These are phyloP conservation scores for Dactylellina haptotyla DNA, from an alignment of 2,329 filamentous ascomycete species.

Conservation along the genomic window DNA sequence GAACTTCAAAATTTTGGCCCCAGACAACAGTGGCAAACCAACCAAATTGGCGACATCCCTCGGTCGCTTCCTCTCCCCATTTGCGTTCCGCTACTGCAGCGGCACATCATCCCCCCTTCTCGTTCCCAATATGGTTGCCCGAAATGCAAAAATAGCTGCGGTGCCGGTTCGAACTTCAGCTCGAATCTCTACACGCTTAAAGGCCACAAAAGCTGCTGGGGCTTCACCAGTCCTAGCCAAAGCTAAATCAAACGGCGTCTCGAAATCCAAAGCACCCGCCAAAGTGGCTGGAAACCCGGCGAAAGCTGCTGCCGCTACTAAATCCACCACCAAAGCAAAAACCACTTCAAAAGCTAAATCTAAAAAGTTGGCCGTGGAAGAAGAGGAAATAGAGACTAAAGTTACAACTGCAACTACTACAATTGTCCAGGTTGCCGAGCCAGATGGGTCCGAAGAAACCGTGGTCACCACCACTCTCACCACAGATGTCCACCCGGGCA, in stretches of 20 bases:
- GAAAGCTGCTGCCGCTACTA: not conserved
- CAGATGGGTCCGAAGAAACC: not conserved
- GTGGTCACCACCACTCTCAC: not conserved
- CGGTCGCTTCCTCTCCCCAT: not conserved
- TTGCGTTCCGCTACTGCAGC: not conserved
- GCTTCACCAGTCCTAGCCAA: not conserved
- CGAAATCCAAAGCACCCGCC: not conserved
- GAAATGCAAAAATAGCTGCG: conserved; percentile 13
- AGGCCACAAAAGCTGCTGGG: conserved; percentile 17
- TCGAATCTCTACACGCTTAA: conserved; percentile 24
- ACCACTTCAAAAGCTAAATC: not conserved
- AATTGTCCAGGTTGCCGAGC: conserved; percentile 12
- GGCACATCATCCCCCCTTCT: not conserved
- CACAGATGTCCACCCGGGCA: conserved; percentile 28
- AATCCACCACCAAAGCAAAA: conserved; percentile 18
- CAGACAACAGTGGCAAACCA: not conserved
- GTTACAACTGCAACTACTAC: conserved; percentile 6
- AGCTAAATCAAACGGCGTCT: conserved; percentile 11
- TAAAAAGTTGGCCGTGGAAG: not conserved
- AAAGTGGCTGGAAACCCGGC: not conserved
- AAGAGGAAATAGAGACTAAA: conserved; percentile 5
- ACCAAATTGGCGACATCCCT: conserved; percentile 1
- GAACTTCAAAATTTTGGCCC: too few species aligned
- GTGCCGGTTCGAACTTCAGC: conserved; percentile 13
- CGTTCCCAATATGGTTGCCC: conserved; percentile 29